A percentile compares a stretch with the other conserved stretches of the same genome.
phyloP scores from a whole-genome alignment of 257 asterid species.

The Dorcoceras hygrometricum region DNA sequence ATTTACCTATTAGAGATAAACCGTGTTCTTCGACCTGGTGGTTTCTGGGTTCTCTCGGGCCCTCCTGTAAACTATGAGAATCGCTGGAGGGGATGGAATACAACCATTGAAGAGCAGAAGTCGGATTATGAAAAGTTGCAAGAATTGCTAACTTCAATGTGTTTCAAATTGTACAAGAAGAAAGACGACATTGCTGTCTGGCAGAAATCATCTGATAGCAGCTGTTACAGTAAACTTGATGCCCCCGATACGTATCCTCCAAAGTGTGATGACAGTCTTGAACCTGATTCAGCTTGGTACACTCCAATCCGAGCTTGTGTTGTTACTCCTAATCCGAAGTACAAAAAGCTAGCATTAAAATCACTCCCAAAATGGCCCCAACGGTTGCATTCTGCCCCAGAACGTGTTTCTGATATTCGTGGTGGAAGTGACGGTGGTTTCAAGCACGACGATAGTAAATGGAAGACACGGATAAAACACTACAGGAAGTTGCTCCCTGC shows the following conservation, averaged over 20 bases:
- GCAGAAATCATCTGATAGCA: slow-evolving; percentile 65
- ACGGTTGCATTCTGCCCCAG: slow-evolving; percentile 66
- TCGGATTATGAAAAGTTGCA: slow-evolving; percentile 79
- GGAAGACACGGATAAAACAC: slow-evolving; percentile 77
- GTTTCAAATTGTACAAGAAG: slow-evolving; percentile 82
- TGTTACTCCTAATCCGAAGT: slow-evolving; percentile 59
- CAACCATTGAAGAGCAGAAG: slow-evolving; percentile 84
- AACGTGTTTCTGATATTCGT: slow-evolving; percentile 68
- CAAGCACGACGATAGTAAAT: slow-evolving; percentile 76
- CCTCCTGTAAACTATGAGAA: slow-evolving; percentile 95
- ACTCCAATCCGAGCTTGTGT: slow-evolving; percentile 92
- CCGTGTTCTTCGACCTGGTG: slow-evolving; percentile 95
- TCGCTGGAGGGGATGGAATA: slow-evolving; percentile 97
- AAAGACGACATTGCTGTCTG: slow-evolving; percentile 96
- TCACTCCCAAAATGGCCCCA: slow-evolving; percentile 88
- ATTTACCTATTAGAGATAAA: slow-evolving; percentile 85
- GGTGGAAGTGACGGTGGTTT: slow-evolving; percentile 86
- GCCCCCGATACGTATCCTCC: slow-evolving; percentile 72
- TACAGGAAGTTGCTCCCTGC: slow-evolving; percentile 87
- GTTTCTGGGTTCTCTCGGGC: slow-evolving; percentile 98
- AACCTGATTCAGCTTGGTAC: slow-evolving; percentile 97
- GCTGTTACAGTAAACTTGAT: slow-evolving; percentile 82
- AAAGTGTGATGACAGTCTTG: slow-evolving; percentile 90
- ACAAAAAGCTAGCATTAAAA: slow-evolving; percentile 50
- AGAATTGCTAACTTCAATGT: slow-evolving; percentile 78